Base-by-base conservation (phyloP, 345 rosid genomes). In the Eutrema heterophyllum region DNA sequence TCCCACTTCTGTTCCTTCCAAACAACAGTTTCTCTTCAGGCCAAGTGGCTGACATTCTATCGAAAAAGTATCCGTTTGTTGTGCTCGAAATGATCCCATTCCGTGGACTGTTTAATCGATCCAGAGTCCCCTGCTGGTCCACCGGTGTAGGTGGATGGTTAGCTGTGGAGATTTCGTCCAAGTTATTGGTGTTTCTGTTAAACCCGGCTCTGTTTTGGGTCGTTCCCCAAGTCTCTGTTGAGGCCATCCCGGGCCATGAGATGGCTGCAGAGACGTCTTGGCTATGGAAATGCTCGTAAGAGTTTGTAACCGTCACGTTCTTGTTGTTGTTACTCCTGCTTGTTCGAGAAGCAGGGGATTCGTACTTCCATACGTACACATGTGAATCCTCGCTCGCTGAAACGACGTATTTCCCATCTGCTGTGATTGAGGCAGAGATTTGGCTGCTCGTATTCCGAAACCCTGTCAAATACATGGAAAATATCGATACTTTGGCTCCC, bases 321-420 rank as follows among this genome's bases (percentile, higher is more conserved):
- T 94, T 94, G 75, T 54, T 53, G 72, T 63, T 84, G 75, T 86
- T 85, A 79, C 88, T 82, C 78, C 87, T 84, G 84, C 89, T 83
- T 27, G 92, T 86, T 79, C 91, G 84, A 55, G 96, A 95, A 79
- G 84, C 87, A 36, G 88, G 29, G 82, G 89, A 81, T 68, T 90
- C 97, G 55, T 95, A 87, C 78, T 89, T 95, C 98, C 97, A 95
- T 49, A 95, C 80, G 66, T 90, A 95, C 16, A 95, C 97, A 29
- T 85, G 81, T n/a, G 99, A 95, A 79, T 92, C 97, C 82, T 95
- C 97, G 65, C 99, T 92, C 14, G 99, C 99, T 63, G 97, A 81
- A 38, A 95, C 86, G 7, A 95, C 87, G 41, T 87, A 88, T 81
- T 87, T 92, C 70, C 97, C 96, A 29, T 90, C 85, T 15, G 90